Percentiles rank a stretch among this genome's conserved stretches.
phyloP scores from a whole-genome alignment of 2,329 filamentous ascomycete genomes.

The Nemania sp. region DNA sequence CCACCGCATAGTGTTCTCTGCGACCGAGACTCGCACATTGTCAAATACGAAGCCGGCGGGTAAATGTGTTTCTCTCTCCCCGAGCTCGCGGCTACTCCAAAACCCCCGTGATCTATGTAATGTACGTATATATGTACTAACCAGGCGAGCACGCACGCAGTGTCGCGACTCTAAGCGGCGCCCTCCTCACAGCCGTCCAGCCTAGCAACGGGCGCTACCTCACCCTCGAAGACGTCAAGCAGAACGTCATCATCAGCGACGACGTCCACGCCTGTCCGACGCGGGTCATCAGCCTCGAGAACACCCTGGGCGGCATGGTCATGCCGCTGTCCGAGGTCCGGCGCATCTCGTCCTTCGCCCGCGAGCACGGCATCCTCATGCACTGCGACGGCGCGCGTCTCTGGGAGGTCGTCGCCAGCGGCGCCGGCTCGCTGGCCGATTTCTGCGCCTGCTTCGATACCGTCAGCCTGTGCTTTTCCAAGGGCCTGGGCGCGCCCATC shows the following conservation, averaged over 20 bases:
- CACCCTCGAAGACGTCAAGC: slow-evolving; percentile 57
- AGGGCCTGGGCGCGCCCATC: slow-evolving; percentile 65
- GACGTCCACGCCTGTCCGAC: slow-evolving; percentile 58
- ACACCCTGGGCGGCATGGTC: slow-evolving; percentile 54
- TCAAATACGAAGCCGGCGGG: slow-evolving; percentile 67
- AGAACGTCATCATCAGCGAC: slow-evolving; percentile 55
- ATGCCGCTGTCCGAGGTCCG: slow-evolving; percentile 52
- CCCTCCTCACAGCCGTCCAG: slow-evolving; percentile 64
- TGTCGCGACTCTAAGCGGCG: slow-evolving; percentile 73
- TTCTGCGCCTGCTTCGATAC: slow-evolving; percentile 63
- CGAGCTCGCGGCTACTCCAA: not conserved
- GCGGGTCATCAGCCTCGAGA: slow-evolving; percentile 57
- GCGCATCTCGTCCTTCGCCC: slow-evolving; percentile 52
- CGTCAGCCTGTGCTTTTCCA: slow-evolving; percentile 62
- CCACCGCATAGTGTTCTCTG: slow-evolving; percentile 79
- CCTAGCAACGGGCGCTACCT: slow-evolving; percentile 56
- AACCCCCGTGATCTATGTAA: no score
- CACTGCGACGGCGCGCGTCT: slow-evolving; percentile 66
- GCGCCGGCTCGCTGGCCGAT: slow-evolving; percentile 56
- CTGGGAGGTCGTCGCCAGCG: slow-evolving; percentile 62
- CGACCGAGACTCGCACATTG: slow-evolving; percentile 76
- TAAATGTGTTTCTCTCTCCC: slow-evolving; percentile 32
- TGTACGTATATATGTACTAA: slow-evolving; percentile 34
- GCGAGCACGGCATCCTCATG: slow-evolving; percentile 55
- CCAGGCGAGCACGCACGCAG: slow-evolving; percentile 36